phyloP scores from a whole-genome alignment of 495 filamentous ascomycete genomes.

The Neurospora sp. region DNA sequence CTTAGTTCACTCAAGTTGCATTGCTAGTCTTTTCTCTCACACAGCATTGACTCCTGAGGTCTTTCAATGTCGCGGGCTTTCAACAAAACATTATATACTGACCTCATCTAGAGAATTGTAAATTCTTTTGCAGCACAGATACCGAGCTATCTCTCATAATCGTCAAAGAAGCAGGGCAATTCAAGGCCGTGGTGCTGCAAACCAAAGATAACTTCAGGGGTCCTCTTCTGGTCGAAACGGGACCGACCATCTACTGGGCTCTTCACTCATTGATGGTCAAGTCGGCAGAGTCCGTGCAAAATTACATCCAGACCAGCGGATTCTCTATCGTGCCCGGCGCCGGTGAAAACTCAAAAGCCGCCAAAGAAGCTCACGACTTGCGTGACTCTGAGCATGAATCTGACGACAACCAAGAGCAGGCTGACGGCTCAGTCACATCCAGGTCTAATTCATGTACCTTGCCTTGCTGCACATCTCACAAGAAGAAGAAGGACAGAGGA shows the following conservation, averaged over 20 bases:
- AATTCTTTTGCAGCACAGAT: constrained; percentile 23
- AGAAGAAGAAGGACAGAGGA: constrained; percentile 3
- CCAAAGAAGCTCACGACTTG: neutral
- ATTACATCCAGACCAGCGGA: constrained; percentile 28
- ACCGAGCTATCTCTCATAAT: constrained; percentile 23
- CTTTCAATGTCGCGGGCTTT: neutral
- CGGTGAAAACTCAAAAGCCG: constrained; percentile 5
- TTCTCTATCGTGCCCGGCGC: constrained; percentile 15
- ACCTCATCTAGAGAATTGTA: constrained; percentile 26
- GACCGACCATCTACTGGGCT: constrained; percentile 8
- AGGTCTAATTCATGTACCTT: neutral
- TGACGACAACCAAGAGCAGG: constrained; percentile 7
- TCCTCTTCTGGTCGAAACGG: constrained; percentile 21
- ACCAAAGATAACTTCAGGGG: constrained; percentile 19
- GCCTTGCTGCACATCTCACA: neutral
- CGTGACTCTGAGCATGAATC: neutral
- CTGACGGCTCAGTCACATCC: constrained; percentile 11
- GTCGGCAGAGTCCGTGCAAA: constrained; percentile 27
- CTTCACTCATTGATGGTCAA: constrained; percentile 23
- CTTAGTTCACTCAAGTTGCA: neutral
- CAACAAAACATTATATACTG: neutral
- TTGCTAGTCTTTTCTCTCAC: neutral
- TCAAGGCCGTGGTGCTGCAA: constrained; percentile 24
- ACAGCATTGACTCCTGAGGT: neutral
- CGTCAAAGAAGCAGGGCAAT: constrained; percentile 23